Base-by-base conservation (phyloP, 2,329 filamentous ascomycete species). In the Hymenoscyphus infarciens region DNA sequence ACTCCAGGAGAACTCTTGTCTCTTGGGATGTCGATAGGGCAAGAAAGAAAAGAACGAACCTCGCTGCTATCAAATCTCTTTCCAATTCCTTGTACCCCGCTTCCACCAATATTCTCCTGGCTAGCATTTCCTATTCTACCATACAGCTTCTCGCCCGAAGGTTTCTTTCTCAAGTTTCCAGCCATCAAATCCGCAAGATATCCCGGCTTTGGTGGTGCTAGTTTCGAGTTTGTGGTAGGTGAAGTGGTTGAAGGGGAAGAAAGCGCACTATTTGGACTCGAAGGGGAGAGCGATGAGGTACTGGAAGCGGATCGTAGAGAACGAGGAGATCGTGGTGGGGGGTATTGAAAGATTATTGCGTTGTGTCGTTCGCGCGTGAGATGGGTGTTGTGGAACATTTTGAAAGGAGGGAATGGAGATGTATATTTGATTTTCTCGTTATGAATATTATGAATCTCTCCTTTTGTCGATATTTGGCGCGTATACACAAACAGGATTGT, bases 61-160 rank as follows among this genome's bases (percentile, higher is more conserved):
- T 22, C 58, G 2, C 33, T 57, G 10, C 55, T 61, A 8, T 38
- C 56, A 42, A 68, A 67, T 7, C 66, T 63, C 52, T 68, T 64
- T 4, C 56, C 42, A 22, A 49, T 49, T 10, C 42, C 42, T 11
- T 49, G 42, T 22, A 49, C 42, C n/a, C 42, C 19, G 8, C 42
- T 11, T 5, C 70, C 70, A 4, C 67, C 67, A 13, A 66, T 67
- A n/a, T 68, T 65, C 25, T 69, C 31, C 27, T 64, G 63, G 10
- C 62, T 61, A 8, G 65, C 71, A 49, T 22, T 49, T 27, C 69
- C 69, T 0, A 67, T 70, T 55, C 67, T 59, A 33, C 59, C 64
- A 22, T 70, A 72, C 16, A 67, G 65, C 5, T 58, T 57, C 55
- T 71, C 70, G 19, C 71, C 69, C 5, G 69, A 69, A 56, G 61